phyloP scores from a whole-genome alignment of 192 early-diverging fungal species.

The Piromyces finnis region DNA sequence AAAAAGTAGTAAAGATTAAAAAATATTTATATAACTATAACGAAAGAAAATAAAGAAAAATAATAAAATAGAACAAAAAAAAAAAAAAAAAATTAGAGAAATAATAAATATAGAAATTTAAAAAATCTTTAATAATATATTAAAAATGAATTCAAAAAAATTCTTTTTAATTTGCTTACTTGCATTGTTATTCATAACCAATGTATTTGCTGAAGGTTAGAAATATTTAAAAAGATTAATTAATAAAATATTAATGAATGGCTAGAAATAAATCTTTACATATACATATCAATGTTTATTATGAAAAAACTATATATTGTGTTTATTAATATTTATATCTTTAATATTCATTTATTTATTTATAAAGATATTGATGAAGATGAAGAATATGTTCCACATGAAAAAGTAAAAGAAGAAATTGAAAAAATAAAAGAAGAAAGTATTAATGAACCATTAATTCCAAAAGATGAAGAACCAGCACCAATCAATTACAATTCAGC shows the following conservation, averaged over 20 bases:
- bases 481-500: not conserved
- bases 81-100: not conserved
- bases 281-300: too few species aligned
- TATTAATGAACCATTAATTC: not conserved
- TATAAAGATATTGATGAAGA: too few species aligned
- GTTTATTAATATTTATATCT: too few species aligned
- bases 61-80: too few species aligned
- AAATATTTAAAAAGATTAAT: too few species aligned
- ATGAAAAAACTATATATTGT: too few species aligned
- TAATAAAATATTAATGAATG: too few species aligned
- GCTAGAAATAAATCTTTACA: too few species aligned
- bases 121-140: not conserved
- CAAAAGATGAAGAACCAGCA: not conserved
- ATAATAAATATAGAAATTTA: not conserved
- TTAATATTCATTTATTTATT: too few species aligned
- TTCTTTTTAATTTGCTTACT: not conserved
- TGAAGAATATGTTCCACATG: not conserved
- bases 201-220: not conserved
- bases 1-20: too few species aligned
- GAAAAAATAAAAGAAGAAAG: not conserved
- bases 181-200: not conserved
- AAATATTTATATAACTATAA: too few species aligned
- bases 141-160: not conserved
- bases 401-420: not conserved
- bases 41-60: too few species aligned